Conservation (phyloP, 306 rosid genomes). For the Ormosia semicastrata region DNA sequence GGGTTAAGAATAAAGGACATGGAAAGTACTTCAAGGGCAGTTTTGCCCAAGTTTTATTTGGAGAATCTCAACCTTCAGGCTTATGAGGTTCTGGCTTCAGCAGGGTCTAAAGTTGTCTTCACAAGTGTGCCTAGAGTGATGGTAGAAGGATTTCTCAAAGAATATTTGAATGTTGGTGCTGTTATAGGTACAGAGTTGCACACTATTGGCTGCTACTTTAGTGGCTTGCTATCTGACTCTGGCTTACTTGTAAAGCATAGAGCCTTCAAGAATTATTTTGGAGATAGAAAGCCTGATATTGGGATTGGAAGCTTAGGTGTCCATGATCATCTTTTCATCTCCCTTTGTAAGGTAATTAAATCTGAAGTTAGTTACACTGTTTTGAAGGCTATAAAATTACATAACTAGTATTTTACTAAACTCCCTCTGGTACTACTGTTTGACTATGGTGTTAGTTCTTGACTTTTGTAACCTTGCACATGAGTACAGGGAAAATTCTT, state of each 20-base stretch:
- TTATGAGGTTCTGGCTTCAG: constrained; percentile 56
- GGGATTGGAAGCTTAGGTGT: constrained; percentile 68
- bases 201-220: constrained; percentile 54
- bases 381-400: not conserved
- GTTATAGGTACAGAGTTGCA: constrained; percentile 79
- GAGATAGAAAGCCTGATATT: constrained; percentile 66
- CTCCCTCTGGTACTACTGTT: not conserved
- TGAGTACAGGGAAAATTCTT: no score
- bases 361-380: not conserved
- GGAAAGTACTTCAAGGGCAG: constrained; percentile 62
- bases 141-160: constrained; percentile 75
- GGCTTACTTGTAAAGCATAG: constrained; percentile 69
- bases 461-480: not conserved
- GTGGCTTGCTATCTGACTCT: constrained; percentile 52
- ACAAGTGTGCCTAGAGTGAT: constrained; percentile 79
- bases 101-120: constrained; percentile 53
- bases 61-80: constrained; percentile 67
- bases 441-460: not conserved
- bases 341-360: constrained; percentile 72
- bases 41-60: constrained; percentile 80
- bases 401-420: not conserved
- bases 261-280: constrained; percentile 68
- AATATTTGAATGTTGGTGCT: constrained; percentile 57
- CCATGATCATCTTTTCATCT: constrained; percentile 63
- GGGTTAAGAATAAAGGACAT: constrained; percentile 55